These are phyloP conservation scores for Sporothrix sp. DNA, from an alignment of 2,329 filamentous ascomycete genomes.

Conservation along the genomic window DNA sequence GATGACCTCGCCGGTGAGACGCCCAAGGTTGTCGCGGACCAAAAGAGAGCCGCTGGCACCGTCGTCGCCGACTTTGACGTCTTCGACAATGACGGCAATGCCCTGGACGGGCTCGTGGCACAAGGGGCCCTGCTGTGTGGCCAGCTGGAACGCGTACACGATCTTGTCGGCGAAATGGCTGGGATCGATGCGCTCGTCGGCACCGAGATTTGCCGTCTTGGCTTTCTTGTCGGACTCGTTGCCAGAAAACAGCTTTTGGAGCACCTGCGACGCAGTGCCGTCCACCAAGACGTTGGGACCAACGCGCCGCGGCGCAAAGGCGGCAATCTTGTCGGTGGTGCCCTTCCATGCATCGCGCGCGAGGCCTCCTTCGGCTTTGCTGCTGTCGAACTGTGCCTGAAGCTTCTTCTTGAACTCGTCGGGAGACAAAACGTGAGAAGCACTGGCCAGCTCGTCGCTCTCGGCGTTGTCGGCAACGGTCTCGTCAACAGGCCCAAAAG, in stretches of 20 bases:
- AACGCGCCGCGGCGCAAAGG: conserved; percentile 76
- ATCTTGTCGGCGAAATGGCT: conserved; percentile 82
- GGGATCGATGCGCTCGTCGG: conserved; percentile 44
- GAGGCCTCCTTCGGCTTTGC: conserved; percentile 20
- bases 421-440: conserved; percentile 54
- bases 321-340: conserved; percentile 69
- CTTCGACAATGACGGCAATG: conserved; percentile 81
- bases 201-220: conserved; percentile 27
- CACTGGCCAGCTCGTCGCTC: conserved; percentile 48
- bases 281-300: conserved; percentile 90
- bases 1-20: conserved; percentile 87
- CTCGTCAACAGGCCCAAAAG: conserved; percentile 15
- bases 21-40: conserved; percentile 55
- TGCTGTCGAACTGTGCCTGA: conserved; percentile 59
- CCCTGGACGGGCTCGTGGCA: conserved; percentile 92
- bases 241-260: conserved; percentile 56
- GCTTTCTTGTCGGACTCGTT: conserved; percentile 26
- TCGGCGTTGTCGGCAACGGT: conserved; percentile 19
- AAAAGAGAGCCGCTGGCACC: conserved; percentile 2
- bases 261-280: conserved; percentile 60
- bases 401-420: conserved; percentile 72
- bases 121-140: conserved; percentile 77
- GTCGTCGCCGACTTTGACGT: conserved; percentile 41
- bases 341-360: conserved; percentile 64
- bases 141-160: conserved; percentile 86